phyloP scores from a whole-genome alignment of 2,329 filamentous ascomycete species.

The Bisporella sp. region DNA sequence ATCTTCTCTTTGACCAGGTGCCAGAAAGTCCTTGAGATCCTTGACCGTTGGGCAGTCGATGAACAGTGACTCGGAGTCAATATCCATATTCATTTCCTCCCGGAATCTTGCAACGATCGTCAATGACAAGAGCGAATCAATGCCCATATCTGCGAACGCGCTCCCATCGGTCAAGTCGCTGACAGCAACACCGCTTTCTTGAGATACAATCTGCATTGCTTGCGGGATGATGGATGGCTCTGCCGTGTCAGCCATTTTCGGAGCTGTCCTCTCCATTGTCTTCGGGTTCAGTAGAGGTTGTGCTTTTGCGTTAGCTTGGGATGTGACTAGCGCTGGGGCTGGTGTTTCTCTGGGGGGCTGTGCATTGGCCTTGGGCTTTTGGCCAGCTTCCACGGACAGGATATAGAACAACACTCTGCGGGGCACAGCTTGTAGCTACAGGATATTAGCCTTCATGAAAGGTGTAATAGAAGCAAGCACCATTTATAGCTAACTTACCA shows the following conservation, averaged over 20 bases:
- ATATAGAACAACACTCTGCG: slow-evolving; percentile 45
- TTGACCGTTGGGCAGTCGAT: slow-evolving; percentile 12
- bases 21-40: not conserved
- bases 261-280: no score
- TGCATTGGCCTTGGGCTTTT: no score
- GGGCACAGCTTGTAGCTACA: slow-evolving; percentile 23
- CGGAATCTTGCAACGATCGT: slow-evolving; percentile 25
- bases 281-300: no score
- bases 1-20: no score
- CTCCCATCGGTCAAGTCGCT: slow-evolving; percentile 19
- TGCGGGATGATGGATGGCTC: no score
- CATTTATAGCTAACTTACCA: not conserved
- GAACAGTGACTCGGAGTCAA: slow-evolving; percentile 11
- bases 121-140: slow-evolving; percentile 30
- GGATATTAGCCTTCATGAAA: not conserved
- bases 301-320: no score
- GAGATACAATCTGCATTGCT: slow-evolving; percentile 20
- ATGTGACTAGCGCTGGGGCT: no score
- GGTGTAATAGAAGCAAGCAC: not conserved
- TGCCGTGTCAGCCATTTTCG: no score
- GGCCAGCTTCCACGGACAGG: slow-evolving; percentile 34
- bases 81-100: slow-evolving; percentile 26
- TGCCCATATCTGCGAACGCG: slow-evolving; percentile 26
- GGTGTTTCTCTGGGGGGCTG: no score
- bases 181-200: slow-evolving; percentile 22